A percentile compares a stretch with the other conserved stretches of the same genome.
Conservation (phyloP, 805 yeast genomes). For the Teunomyces barrocoloradensis region DNA sequence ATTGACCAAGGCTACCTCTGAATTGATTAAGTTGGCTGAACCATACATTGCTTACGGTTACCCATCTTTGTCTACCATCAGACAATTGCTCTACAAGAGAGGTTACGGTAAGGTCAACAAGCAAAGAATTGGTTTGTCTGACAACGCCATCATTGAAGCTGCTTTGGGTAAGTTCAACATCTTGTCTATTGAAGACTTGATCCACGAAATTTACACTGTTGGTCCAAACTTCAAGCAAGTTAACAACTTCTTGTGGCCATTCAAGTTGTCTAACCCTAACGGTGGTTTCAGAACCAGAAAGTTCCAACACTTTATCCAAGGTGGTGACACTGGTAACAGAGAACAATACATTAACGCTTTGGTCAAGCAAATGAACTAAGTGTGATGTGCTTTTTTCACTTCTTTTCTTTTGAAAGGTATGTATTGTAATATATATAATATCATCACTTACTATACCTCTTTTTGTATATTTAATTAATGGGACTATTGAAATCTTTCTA, state of each 20-base stretch:
- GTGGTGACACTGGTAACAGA: conserved; percentile 99
- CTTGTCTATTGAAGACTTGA: conserved; percentile 86
- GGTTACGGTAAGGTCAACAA: conserved; percentile 96
- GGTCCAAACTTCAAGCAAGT: conserved; percentile 99
- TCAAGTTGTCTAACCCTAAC: conserved; percentile 93
- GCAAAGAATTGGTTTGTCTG: conserved; percentile 89
- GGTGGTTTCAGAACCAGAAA: conserved; percentile 99
- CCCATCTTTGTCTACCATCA: conserved; percentile 89
- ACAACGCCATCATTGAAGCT: conserved; percentile 86
- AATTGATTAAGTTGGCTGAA: conserved; percentile 89
- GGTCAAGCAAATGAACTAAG: conserved; percentile 90
- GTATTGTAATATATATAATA: conserved; percentile 6
- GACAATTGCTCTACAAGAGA: conserved; percentile 95
- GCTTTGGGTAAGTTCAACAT: conserved; percentile 90
- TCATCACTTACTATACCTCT: conserved; percentile 3
- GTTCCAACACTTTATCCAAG: conserved; percentile 96
- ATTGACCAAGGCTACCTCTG: conserved; percentile 93
- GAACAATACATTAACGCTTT: conserved; percentile 93
- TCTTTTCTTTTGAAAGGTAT: conserved; percentile 9
- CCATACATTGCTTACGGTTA: conserved; percentile 97
- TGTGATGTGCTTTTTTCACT: conserved; percentile 14
- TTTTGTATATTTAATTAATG: conserved; percentile 2
- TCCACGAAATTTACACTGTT: conserved; percentile 93
- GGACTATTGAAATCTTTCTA: background rate
- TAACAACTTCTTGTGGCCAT: conserved; percentile 98